Evolutionary conservation across 257 asterid species (phyloP), one percentile per base, ranked within the genome.

Genomic region (Petrea volubilis): DNA sequence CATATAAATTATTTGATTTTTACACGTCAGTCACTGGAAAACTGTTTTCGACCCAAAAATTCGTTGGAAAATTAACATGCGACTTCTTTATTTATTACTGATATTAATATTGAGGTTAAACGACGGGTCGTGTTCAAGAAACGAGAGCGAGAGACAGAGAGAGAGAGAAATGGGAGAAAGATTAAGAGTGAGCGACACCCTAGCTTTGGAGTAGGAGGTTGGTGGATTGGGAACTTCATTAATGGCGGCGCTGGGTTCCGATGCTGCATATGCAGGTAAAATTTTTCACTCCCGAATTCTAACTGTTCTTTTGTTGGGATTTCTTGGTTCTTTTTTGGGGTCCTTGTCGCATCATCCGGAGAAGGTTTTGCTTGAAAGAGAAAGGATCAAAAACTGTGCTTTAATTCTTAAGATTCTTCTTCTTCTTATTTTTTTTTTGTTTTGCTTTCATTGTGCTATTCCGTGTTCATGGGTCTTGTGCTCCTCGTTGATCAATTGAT

Each of bases 231-330:
- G 8, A 72, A 7, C 62, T 75, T 17, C 28, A 13, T 21, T 72
- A 62, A 77, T 74, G 80, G 71, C 73, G 61, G 70, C 36, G 65
- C 71, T 18, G 62, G 68, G 52, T 58, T 36, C 64, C 63, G 31
- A 56, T 64, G 68, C 71, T 27, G 70, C 60, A 44, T 72, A 38
- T 69, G 63, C 69, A 29, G 63, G 87, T 80, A 67, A 78, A n/a
- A 21, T 28, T 12, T 31, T 27, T 46, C 74, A 55, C 61, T 23
- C 53, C 21, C 24, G 6, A 13, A 31, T 18, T 56, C 59, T 0
- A 1, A 17, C 9, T 23, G 66, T 51, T 49, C 18, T 50, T 4
- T 17, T n/a, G 6, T 25, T 23, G 2, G 0, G 31, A 5, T 58
- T 6, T 40, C n/a, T 28, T 41, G 15, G 12, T 5, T 2, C 49